Evolutionary conservation across 176 grass and related monocot genomes (phyloP), one percentile per base, ranked within the genome.

Genomic region (Bonia amplexicaulis): DNA sequence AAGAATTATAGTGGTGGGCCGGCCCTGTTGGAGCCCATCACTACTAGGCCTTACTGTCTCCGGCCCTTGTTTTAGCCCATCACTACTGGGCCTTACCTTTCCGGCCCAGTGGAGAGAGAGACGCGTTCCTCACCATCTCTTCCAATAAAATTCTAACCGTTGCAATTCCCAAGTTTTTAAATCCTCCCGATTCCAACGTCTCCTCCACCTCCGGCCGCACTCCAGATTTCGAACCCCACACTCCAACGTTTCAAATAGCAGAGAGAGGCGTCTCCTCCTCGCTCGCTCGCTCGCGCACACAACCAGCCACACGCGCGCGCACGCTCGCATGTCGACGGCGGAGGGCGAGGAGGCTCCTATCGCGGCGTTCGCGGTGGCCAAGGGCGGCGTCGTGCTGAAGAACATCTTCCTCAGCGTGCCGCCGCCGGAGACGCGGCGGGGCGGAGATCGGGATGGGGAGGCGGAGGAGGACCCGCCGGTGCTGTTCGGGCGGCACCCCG

Each of bases 361-460:
- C 66, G 86, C 91, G 40, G 93, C 91, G 42, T 86, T 99, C 67
- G 91, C 90, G 69, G 93, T 99, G 44, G 26, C 87, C 84, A 99
- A 90, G 84, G 92, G 79, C 16, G 90, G 91, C 69, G 69, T 75
- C 71, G 82, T 93, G 54, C 75, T 92, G 7, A 96, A 92, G 84
- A 81, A 93, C 84, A 91, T 99, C 83, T 94, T 96, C 90, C 91
- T 99, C 86, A 95, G 90, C 90, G 66, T 47, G 48, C 90, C 86
- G 0, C 71, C 65, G 13, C 54, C 79, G 35, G 78, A 69, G 48
- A 27, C 15, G 62, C 6, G 62, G 47, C 8, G 80, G 25, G 35
- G 66, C 27, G 2, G n/a, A 41, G 15, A 46, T 4, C 23, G 54
- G 19, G 76, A 41, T 2, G 52, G 2, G 37, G 83, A 85, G 25